A percentile compares a stretch with the other conserved stretches of the same genome.
These are phyloP conservation scores for Emergomyces africanus DNA, from an alignment of 2,329 filamentous ascomycete species.

Conservation along the genomic window DNA sequence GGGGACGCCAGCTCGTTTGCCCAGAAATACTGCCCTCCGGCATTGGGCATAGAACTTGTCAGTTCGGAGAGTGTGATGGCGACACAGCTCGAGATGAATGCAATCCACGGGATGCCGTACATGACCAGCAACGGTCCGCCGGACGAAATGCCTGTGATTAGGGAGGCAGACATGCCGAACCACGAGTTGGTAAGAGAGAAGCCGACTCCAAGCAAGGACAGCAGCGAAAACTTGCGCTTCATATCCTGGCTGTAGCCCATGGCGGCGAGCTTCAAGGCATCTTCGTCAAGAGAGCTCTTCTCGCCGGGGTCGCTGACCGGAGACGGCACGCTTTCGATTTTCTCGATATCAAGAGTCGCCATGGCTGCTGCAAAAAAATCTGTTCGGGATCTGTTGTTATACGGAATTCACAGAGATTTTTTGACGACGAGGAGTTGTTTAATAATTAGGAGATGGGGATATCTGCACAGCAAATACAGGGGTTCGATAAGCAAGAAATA, in stretches of 20 bases:
- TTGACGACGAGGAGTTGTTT: background rate
- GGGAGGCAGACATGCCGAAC: constrained; percentile 38
- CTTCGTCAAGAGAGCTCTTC: constrained; percentile 17
- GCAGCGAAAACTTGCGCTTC: constrained; percentile 36
- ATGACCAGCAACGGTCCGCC: constrained; percentile 38
- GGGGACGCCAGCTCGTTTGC: constrained; percentile 36
- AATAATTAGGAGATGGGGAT: background rate
- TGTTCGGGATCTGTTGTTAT: background rate
- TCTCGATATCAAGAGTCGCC: background rate
- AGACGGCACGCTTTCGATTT: background rate
- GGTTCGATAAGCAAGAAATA: background rate
- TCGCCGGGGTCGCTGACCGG: background rate
- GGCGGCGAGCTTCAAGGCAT: constrained; percentile 33
- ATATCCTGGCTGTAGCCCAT: constrained; percentile 40
- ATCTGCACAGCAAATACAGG: background rate
- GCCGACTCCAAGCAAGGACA: constrained; percentile 38
- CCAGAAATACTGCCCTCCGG: constrained; percentile 42
- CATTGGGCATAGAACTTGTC: constrained; percentile 38
- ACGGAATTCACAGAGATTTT: background rate
- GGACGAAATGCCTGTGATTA: constrained; percentile 39
- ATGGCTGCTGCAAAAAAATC: background rate
- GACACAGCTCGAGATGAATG: constrained; percentile 34
- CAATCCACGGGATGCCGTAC: constrained; percentile 38
- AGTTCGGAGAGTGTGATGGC: constrained; percentile 36
- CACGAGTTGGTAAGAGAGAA: constrained; percentile 41